Evolutionary conservation across 257 asterid genomes (phyloP).

Genomic region (Eucommia ulmoides): DNA sequence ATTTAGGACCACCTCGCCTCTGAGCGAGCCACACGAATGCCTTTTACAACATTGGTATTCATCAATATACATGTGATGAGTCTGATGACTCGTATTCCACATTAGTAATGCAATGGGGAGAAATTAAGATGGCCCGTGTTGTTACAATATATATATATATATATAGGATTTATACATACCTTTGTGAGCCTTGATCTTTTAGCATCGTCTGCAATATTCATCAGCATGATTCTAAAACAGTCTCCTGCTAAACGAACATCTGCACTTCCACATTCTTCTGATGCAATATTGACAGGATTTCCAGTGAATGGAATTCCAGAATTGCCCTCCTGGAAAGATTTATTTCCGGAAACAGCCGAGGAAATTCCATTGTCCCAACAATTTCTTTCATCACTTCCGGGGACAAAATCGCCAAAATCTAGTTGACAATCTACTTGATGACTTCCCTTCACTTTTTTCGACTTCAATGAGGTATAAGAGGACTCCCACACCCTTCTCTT

Average conservation of each 20-base stretch:
- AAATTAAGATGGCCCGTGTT: too few species aligned
- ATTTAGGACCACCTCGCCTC: not conserved
- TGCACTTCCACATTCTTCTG: constrained; percentile 17
- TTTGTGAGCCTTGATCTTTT: constrained; percentile 61
- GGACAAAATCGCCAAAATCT: constrained; percentile 25
- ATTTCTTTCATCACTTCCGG: constrained; percentile 22
- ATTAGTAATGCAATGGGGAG: too few species aligned
- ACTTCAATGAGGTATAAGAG: constrained; percentile 62
- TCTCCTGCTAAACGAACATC: constrained; percentile 16
- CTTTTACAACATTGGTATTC: not conserved
- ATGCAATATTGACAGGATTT: constrained; percentile 17
- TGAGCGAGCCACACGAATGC: not conserved
- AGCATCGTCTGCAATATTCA: constrained; percentile 78
- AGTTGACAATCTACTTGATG: constrained; percentile 31
- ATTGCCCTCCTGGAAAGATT: constrained; percentile 14
- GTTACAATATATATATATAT: too few species aligned
- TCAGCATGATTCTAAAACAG: constrained; percentile 45
- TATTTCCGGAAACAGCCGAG: constrained; percentile 15
- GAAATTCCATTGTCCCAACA: constrained; percentile 16
- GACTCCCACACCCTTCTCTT: constrained; percentile 81
- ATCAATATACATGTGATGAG: too few species aligned
- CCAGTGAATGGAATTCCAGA: constrained; percentile 13
- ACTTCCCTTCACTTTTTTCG: constrained; percentile 75
- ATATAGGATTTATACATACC: too few species aligned
- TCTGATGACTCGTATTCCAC: too few species aligned